Evolutionary conservation across 331 rosid species (phyloP), one percentile per base, ranked within the genome.

Genomic region (Pyrus hybrid): DNA sequence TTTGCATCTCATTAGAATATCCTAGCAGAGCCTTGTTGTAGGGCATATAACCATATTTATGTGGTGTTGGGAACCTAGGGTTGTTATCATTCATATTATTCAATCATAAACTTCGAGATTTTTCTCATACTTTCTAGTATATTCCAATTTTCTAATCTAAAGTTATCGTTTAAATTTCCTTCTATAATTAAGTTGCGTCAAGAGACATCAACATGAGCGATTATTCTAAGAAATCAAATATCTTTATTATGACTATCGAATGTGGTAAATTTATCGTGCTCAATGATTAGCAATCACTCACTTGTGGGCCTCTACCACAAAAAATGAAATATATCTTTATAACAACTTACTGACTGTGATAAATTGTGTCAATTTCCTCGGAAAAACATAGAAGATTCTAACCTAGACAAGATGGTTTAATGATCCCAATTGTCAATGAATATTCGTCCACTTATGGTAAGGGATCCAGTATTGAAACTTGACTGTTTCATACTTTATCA

Each of bases 151-250:
- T 49, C 56, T 49, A 49, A 49, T 49, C 56, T 49, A 6, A 49
- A 17, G 56, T 16, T 16, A 49, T 49, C n/a, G 1, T 16, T 16
- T 16, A 49, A 49, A 49, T 49, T 49, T 49, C n/a, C n/a, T 5
- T 49, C 1, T 49, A 49, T 17, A 49, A 3, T 49, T 16, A 49
- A 49, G 56, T 49, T 49, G 1, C n/a, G 3, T 49, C 0, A 5
- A 5, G 3, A 1, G 1, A 16, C 3, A 1, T 16, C 8, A 16
- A 3, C 3, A 0, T 16, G 8, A 16, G 0, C 8, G 14, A 37
- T 37, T 47, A 1, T 13, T 4, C 0, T 1, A 41, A 41, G 5
- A 41, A 41, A 41, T 41, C 47, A 41, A 41, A 13, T 13, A 47
- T 14, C 17, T 5, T 12, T 0, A 49, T 49, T 14, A 49, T 16